phyloP scores from a whole-genome alignment of 2,329 filamentous ascomycete species.

The Fusarium oxysporum region DNA sequence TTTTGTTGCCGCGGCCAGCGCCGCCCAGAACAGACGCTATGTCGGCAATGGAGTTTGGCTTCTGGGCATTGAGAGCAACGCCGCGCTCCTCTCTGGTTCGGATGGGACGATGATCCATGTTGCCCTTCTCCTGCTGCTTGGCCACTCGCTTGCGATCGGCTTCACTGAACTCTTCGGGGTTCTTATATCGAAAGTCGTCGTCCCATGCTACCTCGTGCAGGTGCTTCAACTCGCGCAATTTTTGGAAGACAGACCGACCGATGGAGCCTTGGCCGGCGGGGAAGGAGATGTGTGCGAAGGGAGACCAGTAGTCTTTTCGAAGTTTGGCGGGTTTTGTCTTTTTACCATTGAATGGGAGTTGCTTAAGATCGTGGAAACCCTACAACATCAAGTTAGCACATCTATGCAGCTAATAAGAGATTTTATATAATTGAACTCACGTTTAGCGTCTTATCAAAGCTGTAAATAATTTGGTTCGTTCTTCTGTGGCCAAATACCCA shows the following conservation, averaged over 20 bases:
- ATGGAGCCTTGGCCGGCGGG: slow-evolving; percentile 62
- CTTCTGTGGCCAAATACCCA: slow-evolving; percentile 66
- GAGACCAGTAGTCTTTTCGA: slow-evolving; percentile 75
- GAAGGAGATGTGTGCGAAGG: slow-evolving; percentile 70
- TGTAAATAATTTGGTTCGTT: slow-evolving; percentile 65
- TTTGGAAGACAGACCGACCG: slow-evolving; percentile 70
- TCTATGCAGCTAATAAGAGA: neutral
- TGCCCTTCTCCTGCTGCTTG: slow-evolving; percentile 47
- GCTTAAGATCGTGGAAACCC: slow-evolving; percentile 61
- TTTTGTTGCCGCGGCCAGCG: slow-evolving; percentile 62
- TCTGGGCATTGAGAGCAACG: slow-evolving; percentile 67
- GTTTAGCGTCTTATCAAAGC: slow-evolving; percentile 58
- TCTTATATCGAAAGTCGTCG: slow-evolving; percentile 58
- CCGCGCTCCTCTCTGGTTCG: slow-evolving; percentile 60
- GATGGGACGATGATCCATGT: slow-evolving; percentile 47
- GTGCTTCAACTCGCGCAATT: slow-evolving; percentile 72
- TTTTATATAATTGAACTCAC: slow-evolving; percentile 51
- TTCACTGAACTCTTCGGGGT: slow-evolving; percentile 49
- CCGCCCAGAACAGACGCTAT: slow-evolving; percentile 69
- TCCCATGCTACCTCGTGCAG: slow-evolving; percentile 73
- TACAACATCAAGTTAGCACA: slow-evolving; percentile 26
- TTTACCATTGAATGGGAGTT: slow-evolving; percentile 75
- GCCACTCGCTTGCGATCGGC: slow-evolving; percentile 51
- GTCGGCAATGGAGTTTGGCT: slow-evolving; percentile 71
- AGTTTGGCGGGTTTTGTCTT: slow-evolving; percentile 72